These are phyloP conservation scores for Diplocarpon mali DNA, from an alignment of 2,329 filamentous ascomycete genomes.

Conservation along the genomic window DNA sequence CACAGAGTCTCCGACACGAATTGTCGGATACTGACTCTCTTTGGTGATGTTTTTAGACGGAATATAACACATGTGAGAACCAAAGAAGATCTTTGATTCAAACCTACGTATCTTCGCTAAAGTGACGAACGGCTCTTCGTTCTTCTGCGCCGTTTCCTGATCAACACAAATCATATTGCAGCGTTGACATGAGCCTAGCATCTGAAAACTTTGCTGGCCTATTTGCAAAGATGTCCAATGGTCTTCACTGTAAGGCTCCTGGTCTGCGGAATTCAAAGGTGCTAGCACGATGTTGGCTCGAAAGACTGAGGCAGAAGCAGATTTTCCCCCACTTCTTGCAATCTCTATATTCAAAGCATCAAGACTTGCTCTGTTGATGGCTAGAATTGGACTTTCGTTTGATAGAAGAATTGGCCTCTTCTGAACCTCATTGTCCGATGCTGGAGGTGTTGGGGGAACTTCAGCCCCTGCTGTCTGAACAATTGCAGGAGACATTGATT, in stretches of 20 bases:
- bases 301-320: conserved; percentile 65
- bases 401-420: conserved; percentile 59
- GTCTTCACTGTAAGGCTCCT: conserved; percentile 67
- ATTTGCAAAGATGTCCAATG: conserved; percentile 60
- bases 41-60: conserved; percentile 15
- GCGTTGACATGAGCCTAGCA: conserved; percentile 73
- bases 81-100: conserved; percentile 81
- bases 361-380: conserved; percentile 71
- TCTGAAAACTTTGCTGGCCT: conserved; percentile 50
- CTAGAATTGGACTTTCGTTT: conserved; percentile 88
- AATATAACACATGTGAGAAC: conserved; percentile 59
- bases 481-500: conserved; percentile 5
- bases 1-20: conserved; percentile 38
- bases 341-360: conserved; percentile 68
- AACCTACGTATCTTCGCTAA: conserved; percentile 77
- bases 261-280: conserved; percentile 26
- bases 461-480: conserved; percentile 41
- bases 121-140: conserved; percentile 79
- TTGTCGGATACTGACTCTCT: conserved; percentile 31
- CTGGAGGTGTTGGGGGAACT: conserved; percentile 42
- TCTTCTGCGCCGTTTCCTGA: conserved; percentile 65
- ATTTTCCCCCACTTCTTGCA: conserved; percentile 45
- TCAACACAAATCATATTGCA: conserved; percentile 97
- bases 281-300: conserved; percentile 78
- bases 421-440: conserved; percentile 41